Conservation (phyloP, 139 green algal species). For the Nannochloris sp. region DNA sequence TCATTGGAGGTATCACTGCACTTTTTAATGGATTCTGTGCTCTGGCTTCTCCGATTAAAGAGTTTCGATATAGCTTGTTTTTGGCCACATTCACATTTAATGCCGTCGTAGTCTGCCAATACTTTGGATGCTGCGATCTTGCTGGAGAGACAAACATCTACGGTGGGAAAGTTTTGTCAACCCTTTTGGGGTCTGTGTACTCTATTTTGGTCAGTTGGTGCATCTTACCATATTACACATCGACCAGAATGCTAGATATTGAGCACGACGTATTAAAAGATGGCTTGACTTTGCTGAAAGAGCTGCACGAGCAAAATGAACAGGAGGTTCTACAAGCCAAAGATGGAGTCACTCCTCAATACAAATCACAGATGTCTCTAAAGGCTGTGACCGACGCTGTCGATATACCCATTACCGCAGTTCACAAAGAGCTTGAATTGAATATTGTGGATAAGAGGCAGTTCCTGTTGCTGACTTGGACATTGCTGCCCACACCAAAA, state of each 20-base stretch:
- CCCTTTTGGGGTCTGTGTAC: constrained; percentile 10
- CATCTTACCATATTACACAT: constrained; percentile 11
- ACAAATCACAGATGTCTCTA: background rate
- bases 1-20: background rate
- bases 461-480: constrained; percentile 14
- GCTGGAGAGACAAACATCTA: constrained; percentile 4
- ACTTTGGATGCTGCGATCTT: constrained; percentile 19
- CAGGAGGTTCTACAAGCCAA: background rate
- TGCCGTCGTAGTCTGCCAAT: constrained; percentile 15
- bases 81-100: constrained; percentile 11
- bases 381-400: background rate
- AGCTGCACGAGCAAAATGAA: too few relatives aligned
- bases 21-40: background rate
- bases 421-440: constrained; percentile 8
- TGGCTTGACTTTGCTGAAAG: too few relatives aligned
- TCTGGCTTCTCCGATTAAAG: constrained; percentile 7
- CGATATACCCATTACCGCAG: constrained; percentile 1
- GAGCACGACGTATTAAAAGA: constrained; percentile 2
- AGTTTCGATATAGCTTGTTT: constrained; percentile 16
- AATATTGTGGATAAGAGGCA: constrained; percentile 11
- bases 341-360: background rate
- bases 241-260: background rate
- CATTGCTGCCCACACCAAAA: constrained; percentile 8
- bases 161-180: constrained; percentile 14
- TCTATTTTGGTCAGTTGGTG: constrained; percentile 10